phyloP scores from a whole-genome alignment of 495 filamentous ascomycete species.

The Penicillium cinerascens region DNA sequence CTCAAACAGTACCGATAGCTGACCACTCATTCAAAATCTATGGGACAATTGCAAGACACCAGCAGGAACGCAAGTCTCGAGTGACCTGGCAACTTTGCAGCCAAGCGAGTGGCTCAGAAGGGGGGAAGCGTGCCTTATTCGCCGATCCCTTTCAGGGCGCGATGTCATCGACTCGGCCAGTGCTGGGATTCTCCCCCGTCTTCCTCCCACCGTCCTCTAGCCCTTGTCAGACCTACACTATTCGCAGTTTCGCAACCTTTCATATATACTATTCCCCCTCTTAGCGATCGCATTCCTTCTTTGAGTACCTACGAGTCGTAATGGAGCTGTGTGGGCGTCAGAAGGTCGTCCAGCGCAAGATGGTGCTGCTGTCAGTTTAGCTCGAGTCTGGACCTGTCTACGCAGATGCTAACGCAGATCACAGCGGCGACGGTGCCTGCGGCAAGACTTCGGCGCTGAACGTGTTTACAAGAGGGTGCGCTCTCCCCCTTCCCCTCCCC shows the following conservation, averaged over 20 bases:
- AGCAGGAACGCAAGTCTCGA: background rate
- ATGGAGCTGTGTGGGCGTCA: slow-evolving; percentile 57
- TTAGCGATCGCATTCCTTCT: background rate
- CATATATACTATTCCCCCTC: background rate
- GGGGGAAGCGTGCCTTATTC: slow-evolving; percentile 31
- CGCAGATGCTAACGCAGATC: slow-evolving; percentile 16
- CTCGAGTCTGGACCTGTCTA: background rate
- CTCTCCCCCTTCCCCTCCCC: slow-evolving; percentile 11
- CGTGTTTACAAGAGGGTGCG: slow-evolving; percentile 95
- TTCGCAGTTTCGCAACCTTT: background rate
- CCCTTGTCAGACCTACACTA: background rate
- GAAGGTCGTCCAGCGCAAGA: slow-evolving; percentile 92
- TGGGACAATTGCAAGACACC: background rate
- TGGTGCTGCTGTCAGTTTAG: slow-evolving; percentile 83
- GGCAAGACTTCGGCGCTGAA: slow-evolving; percentile 97
- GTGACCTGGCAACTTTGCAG: background rate
- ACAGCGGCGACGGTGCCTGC: slow-evolving; percentile 91
- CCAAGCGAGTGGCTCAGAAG: slow-evolving; percentile 23
- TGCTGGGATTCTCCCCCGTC: slow-evolving; percentile 29
- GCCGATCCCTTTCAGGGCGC: slow-evolving; percentile 35
- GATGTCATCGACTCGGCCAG: slow-evolving; percentile 43
- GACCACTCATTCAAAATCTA: background rate
- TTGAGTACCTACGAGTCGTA: slow-evolving; percentile 9
- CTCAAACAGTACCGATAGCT: background rate
- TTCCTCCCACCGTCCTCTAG: background rate